Conservation (phyloP, 2,329 filamentous ascomycete genomes). For the Endothia cerciana region DNA sequence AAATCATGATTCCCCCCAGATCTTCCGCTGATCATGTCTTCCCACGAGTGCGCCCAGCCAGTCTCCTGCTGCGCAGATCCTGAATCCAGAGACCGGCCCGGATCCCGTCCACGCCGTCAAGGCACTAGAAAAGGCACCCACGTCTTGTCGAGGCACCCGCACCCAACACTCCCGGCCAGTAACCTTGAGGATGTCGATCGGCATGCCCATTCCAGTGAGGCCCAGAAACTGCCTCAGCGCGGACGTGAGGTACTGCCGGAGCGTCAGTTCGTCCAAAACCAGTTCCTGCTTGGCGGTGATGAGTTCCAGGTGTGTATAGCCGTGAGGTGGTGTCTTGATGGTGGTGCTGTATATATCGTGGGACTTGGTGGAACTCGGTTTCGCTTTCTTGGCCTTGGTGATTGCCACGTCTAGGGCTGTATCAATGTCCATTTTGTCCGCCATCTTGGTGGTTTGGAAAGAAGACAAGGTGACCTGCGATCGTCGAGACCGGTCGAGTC, state of each 20-base stretch:
- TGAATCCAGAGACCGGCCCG: conserved; percentile 53
- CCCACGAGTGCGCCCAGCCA: conserved; percentile 66
- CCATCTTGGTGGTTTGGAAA: background rate
- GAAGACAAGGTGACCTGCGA: background rate
- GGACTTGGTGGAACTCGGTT: conserved; percentile 45
- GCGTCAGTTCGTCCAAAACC: conserved; percentile 63
- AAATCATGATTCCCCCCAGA: conserved; percentile 45
- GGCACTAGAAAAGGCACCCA: conserved; percentile 64
- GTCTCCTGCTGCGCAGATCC: conserved; percentile 61
- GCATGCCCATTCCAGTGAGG: conserved; percentile 66
- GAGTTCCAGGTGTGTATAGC: conserved; percentile 61
- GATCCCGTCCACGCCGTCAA: conserved; percentile 66
- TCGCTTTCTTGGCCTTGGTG: conserved; percentile 34
- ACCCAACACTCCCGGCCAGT: conserved; percentile 63
- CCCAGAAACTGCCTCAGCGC: conserved; percentile 74
- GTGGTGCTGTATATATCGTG: conserved; percentile 56
- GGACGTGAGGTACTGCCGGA: conserved; percentile 63
- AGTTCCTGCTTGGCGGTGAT: conserved; percentile 33
- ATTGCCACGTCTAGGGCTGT: background rate
- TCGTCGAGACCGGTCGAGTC: background rate
- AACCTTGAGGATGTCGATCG: conserved; percentile 71
- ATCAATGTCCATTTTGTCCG: conserved; percentile 34
- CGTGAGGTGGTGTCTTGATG: conserved; percentile 55
- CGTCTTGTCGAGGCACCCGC: conserved; percentile 64
- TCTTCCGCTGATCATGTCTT: conserved; percentile 48